phyloP scores from a whole-genome alignment of 179 eudicot genomes.

The Corrigiola litoralis region DNA sequence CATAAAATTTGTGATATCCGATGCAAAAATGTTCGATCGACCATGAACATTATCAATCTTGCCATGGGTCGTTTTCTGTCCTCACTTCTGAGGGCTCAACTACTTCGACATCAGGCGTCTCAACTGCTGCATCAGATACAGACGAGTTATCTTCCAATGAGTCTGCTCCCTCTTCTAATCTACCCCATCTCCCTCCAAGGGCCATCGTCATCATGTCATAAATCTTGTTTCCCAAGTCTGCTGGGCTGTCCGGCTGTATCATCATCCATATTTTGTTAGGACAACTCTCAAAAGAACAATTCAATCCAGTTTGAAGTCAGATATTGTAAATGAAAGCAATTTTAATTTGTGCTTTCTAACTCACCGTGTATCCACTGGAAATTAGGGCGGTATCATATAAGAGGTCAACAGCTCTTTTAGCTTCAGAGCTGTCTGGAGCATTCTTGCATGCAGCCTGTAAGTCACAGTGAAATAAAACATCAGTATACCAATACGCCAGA shows the following conservation, averaged over 20 bases:
- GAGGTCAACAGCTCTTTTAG: slow-evolving; percentile 75
- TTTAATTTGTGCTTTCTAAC: slow-evolving; percentile 9
- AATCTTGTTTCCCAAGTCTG: slow-evolving; percentile 87
- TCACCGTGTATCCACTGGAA: slow-evolving; percentile 92
- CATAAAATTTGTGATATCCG: not conserved
- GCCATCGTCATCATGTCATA: slow-evolving; percentile 99
- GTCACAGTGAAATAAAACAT: not conserved
- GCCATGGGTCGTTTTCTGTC: slow-evolving; percentile 87
- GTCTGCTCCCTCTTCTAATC: slow-evolving; percentile 47
- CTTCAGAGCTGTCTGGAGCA: slow-evolving; percentile 78
- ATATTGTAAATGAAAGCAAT: not conserved
- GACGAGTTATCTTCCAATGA: slow-evolving; percentile 26
- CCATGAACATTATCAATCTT: slow-evolving; percentile 37
- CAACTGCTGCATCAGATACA: slow-evolving; percentile 31
- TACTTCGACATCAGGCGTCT: slow-evolving; percentile 49
- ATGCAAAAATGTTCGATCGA: not conserved
- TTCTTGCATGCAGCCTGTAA: slow-evolving; percentile 95
- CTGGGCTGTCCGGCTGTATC: slow-evolving; percentile 90
- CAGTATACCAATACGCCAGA: no score
- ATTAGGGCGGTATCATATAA: slow-evolving; percentile 79
- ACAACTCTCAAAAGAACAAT: not conserved
- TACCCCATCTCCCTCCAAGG: slow-evolving; percentile 94
- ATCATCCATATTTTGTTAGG: not conserved
- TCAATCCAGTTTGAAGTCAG: not conserved
- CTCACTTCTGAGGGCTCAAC: slow-evolving; percentile 95